Base-by-base conservation (phyloP, 1,284 basidiomycete species). In the Sporisorium iseilematis-ciliati region DNA sequence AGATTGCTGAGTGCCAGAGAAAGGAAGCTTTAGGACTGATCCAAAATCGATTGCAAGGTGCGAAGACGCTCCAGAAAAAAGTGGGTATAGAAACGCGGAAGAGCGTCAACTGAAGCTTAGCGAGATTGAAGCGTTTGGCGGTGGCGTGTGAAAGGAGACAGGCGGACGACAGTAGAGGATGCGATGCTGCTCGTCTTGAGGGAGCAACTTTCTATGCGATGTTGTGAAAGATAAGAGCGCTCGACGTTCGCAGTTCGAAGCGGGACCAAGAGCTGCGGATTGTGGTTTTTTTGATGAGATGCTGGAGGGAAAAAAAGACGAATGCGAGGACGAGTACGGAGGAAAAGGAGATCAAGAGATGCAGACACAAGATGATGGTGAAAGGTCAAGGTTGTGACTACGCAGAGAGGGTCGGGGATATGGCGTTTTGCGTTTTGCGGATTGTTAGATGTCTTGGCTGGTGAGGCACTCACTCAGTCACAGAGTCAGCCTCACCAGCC, bases 41-140 rank as follows among this genome's bases (percentile, higher is more conserved):
- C 38, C 38, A 26, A 26, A 23, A 43, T 43, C 23, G 51, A 23
- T 41, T 53, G 38, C 10, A 53, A 11, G 45, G 14, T n/a, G 23
- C 40, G 52, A 38, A 3, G 35, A 4, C 33, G 52, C 41, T 42
- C 52, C 21, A 31, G 26, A 46, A 25, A 23, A 12, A 21, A 38
- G 31, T 21, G 53, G 49, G 49, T 51, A 51, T 51, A 51, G 31
- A 51, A 38, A 26, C 14, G 49, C 49, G 5, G 49, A 35, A 38
- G n/a, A 18, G 35, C 35, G 35, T 38, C 35, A 12, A 38, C 35
- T 16, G 35, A 38, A 38, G 35, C 35, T 14, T 16, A 14, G 35
- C 35, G 35, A 38, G 35, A 38, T 38, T 14, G 35, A 38, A 14
- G 35, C 35, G 35, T 38, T 38, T 14, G 35, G 3, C 6, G 35